phyloP scores from a whole-genome alignment of 768 basidiomycete genomes.

The Leccinellum albellum region DNA sequence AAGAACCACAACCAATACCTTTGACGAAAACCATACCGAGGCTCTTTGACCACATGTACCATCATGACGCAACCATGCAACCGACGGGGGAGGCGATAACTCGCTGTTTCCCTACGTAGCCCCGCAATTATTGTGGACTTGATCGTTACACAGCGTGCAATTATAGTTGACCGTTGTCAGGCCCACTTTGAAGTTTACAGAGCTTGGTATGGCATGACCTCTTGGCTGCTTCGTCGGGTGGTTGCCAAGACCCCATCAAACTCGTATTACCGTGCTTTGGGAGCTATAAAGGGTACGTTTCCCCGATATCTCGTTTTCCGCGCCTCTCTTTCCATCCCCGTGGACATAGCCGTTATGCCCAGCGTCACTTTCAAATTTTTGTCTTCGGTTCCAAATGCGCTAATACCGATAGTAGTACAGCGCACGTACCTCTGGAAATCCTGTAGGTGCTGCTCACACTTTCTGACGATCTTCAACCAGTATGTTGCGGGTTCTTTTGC shows the following conservation, averaged over 20 bases:
- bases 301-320: not conserved
- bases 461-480: slow-evolving; percentile 35
- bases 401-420: slow-evolving; percentile 40
- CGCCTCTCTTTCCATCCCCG: not conserved
- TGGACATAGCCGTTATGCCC: slow-evolving; percentile 18
- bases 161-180: not conserved
- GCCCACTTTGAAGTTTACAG: not conserved
- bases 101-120: not conserved
- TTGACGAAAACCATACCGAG: not conserved
- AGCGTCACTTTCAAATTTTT: slow-evolving; percentile 15
- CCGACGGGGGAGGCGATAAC: not conserved
- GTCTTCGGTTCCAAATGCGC: not conserved
- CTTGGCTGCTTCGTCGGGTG: not conserved
- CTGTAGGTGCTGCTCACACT: slow-evolving; percentile 34
- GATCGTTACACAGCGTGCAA: not conserved
- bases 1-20: not conserved
- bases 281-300: slow-evolving; percentile 10
- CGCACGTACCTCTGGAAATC: slow-evolving; percentile 53
- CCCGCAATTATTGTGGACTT: not conserved
- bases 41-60: not conserved
- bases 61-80: not conserved
- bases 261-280: not conserved
- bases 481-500: slow-evolving; percentile 78
- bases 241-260: not conserved
- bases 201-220: slow-evolving; percentile 1